Evolutionary conservation across 306 rosid species (phyloP).

Genomic region (Spatholobus suberectus): DNA sequence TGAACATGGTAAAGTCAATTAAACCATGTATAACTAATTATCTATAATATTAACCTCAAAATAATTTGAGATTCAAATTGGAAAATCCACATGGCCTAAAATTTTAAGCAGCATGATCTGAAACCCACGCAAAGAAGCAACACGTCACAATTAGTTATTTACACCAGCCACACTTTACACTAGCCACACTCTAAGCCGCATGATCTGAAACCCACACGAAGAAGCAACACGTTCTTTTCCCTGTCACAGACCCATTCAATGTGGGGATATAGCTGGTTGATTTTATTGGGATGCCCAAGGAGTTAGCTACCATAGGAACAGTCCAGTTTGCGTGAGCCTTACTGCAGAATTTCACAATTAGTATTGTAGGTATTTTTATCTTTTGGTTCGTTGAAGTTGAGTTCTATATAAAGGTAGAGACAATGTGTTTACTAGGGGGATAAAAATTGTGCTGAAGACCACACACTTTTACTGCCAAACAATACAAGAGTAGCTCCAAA

Average conservation of each 20-base stretch:
- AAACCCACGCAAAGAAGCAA: too few species aligned
- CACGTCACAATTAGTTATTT: too few species aligned
- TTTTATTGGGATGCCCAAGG: constrained; percentile 81
- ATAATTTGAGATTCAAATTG: too few species aligned
- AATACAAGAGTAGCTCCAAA: constrained; percentile 37
- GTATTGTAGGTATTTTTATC: constrained; percentile 71
- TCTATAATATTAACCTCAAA: too few species aligned
- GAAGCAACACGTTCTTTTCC: too few species aligned
- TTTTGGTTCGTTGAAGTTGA: constrained; percentile 13
- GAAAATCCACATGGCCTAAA: too few species aligned
- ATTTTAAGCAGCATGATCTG: too few species aligned
- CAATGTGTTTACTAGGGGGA: neutral
- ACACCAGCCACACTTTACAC: too few species aligned
- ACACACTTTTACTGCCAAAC: constrained; percentile 28
- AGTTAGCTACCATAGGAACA: constrained; percentile 77
- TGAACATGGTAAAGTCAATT: too few species aligned
- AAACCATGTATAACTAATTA: too few species aligned
- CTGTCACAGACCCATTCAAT: constrained; percentile 50
- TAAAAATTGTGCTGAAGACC: constrained; percentile 10
- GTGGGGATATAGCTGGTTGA: constrained; percentile 78
- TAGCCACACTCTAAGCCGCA: too few species aligned
- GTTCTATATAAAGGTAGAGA: constrained; percentile 1
- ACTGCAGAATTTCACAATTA: constrained; percentile 86
- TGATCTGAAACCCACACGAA: too few species aligned
- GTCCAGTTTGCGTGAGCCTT: constrained; percentile 92